phyloP scores from a whole-genome alignment of 1,284 basidiomycete genomes.

The Sanguinoderma infundibulare region DNA sequence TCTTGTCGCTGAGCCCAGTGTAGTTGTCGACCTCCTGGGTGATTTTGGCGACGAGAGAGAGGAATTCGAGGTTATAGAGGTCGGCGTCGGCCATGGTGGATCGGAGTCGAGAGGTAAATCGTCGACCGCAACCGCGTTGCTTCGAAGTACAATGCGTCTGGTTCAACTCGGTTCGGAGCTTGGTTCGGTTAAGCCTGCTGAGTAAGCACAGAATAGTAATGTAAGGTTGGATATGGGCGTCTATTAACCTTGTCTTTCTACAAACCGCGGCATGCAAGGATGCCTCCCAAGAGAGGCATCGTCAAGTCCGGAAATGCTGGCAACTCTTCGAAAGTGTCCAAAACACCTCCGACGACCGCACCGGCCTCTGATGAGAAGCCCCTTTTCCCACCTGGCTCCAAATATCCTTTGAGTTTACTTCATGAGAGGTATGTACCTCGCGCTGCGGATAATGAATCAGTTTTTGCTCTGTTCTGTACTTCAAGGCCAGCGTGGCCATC shows the following conservation, averaged over 20 bases:
- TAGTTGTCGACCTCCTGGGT: constrained; percentile 92
- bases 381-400: constrained; percentile 82
- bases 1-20: constrained; percentile 85
- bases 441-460: not conserved
- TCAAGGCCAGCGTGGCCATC: not conserved
- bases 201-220: constrained; percentile 10
- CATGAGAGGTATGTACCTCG: constrained; percentile 65
- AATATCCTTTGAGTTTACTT: constrained; percentile 77
- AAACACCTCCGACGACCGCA: constrained; percentile 29
- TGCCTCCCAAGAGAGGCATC: constrained; percentile 79
- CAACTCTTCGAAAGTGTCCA: constrained; percentile 70
- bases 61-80: constrained; percentile 88
- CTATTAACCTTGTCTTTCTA: constrained; percentile 1
- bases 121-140: constrained; percentile 1
- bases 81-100: constrained; percentile 70
- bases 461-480: not conserved
- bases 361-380: constrained; percentile 46
- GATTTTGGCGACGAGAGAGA: constrained; percentile 88
- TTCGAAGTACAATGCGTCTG: not conserved
- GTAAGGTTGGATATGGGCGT: constrained; percentile 10
- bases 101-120: not conserved
- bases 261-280: constrained; percentile 32
- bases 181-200: constrained; percentile 1
- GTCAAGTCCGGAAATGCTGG: constrained; percentile 88
- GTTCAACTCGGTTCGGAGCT: constrained; percentile 2